Evolutionary conservation across 2,329 filamentous ascomycete species (phyloP), one percentile per base, ranked within the genome.

Genomic region (Microcyclospora tardicrescens): DNA sequence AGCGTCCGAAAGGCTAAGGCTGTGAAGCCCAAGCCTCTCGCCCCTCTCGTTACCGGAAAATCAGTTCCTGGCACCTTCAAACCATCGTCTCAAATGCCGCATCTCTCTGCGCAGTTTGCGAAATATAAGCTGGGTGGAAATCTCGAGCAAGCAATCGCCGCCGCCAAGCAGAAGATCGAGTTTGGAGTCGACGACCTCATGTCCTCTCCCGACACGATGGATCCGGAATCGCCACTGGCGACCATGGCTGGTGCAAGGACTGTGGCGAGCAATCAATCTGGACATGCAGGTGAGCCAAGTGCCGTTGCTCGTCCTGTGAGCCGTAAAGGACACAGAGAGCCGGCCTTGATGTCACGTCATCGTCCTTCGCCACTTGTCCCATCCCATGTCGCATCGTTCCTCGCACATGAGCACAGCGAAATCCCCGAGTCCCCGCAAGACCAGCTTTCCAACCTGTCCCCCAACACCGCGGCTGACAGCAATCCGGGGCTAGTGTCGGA

Each of bases 401-500:
- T 33, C 35, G n/a, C 43, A 48, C 38, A 38, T 38, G 36, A 41
- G 31, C 35, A 46, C 16, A 45, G 41, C 33, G 50, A 53, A 24
- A 46, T 52, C n/a, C 52, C 54, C 3, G 45, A 51, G 28, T 57
- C 56, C 13, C 53, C 55, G 6, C 47, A 51, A 10, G 52, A 52
- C 19, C 39, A 32, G 33, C 50, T 46, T 10, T 40, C 48, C 6
- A 61, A 61, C 33, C 58, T 68, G 42, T 66, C 62, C 44, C 67
- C 67, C 27, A n/a, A 32, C 58, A 68, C 41, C 63, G n/a, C 65
- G 2, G 61, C 63, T 38, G 66, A 69, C 50, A 67, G 63, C 48
- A 66, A 66, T 37, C 67, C 67, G 12, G 67, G 66, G 16, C 53
- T 70, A 43, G 64, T 69, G 28, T 67, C 63, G 46, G 67, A 70